Evolutionary conservation across 345 rosid species (phyloP), one percentile per base, ranked within the genome.

Genomic region (Aegle marmelos): DNA sequence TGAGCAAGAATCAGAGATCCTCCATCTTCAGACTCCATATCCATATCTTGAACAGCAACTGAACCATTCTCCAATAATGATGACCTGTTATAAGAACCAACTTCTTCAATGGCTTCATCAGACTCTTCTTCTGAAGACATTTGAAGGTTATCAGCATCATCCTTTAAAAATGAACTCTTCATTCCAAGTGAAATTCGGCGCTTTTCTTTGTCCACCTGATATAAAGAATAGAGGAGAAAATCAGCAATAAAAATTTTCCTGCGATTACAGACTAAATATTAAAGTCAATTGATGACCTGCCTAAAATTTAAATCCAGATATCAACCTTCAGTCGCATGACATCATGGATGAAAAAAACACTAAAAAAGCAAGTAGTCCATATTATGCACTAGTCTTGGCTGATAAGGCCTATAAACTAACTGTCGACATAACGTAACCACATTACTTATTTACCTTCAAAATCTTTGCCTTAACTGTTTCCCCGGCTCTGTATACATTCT

Each of bases 101-200:
- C 76, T 72, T 87, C 92, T 79, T 77, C 82, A 53, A 63, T 73
- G 39, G 74, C 76, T 79, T 86, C 90, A 72, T 85, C 81, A 80
- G 88, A 69, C 36, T 87, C 89, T 71, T 83, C 84, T 39, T 82
- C 69, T 25, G 85, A 79, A 59, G 81, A 76, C 74, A 74, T 63
- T 45, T 81, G 78, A 61, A 73, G 76, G 79, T 78, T 85, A 71
- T 67, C 25, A 21, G 25, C 76, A 54, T 73, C 88, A 75, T 81
- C 80, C 28, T 21, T 74, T 36, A 86, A 70, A 81, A 86, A 89
- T 58, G 96, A 89, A 60, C 73, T 80, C 85, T 94, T 96, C 97
- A 94, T 90, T 70, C 97, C 94, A 22, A 94, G 95, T 63, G 99
- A 91, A 81, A 94, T 87, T 69, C 98, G 89, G 13, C 61, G 90